A percentile compares a stretch with the other conserved stretches of the same genome.
These are phyloP conservation scores for Rhizopogon salebrosus DNA, from an alignment of 768 basidiomycete species.

Conservation along the genomic window DNA sequence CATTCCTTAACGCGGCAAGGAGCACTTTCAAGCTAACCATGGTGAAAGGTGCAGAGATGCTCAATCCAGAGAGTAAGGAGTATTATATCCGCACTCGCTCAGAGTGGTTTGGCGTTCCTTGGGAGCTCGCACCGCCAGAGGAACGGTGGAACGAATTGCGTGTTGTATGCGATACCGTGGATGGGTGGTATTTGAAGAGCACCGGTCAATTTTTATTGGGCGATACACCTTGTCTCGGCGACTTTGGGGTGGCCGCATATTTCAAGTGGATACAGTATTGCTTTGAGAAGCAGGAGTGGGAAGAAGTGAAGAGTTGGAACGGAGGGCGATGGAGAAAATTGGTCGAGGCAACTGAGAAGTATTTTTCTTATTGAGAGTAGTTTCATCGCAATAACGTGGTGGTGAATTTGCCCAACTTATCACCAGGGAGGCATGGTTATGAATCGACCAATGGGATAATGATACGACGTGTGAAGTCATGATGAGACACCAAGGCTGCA, in stretches of 20 bases:
- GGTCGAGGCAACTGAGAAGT: constrained; percentile 13
- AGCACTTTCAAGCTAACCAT: constrained; percentile 16
- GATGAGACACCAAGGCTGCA: not conserved
- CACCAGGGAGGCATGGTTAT: not conserved
- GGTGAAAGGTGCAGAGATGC: constrained; percentile 17
- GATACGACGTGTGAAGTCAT: constrained; percentile 13
- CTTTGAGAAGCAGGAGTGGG: constrained; percentile 10
- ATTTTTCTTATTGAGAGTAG: constrained; percentile 7
- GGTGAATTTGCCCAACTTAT: no score
- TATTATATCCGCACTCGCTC: constrained; percentile 37
- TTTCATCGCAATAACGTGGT: no score
- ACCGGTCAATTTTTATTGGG: constrained; percentile 7
- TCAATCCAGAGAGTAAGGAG: constrained; percentile 29
- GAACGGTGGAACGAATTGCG: constrained; percentile 34
- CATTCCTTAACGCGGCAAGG: constrained; percentile 6
- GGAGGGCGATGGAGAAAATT: constrained; percentile 10
- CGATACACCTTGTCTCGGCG: constrained; percentile 12
- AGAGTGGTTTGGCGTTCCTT: constrained; percentile 29
- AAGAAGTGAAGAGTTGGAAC: constrained; percentile 2
- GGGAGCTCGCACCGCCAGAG: constrained; percentile 22
- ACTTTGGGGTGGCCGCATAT: constrained; percentile 17
- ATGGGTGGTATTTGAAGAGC: constrained; percentile 9
- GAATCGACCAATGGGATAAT: constrained; percentile 10
- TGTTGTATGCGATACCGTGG: constrained; percentile 22
- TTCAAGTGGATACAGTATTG: constrained; percentile 7